Evolutionary conservation across 768 basidiomycete species (phyloP), one percentile per base, ranked within the genome.

Genomic region (Termitomyces sp.): DNA sequence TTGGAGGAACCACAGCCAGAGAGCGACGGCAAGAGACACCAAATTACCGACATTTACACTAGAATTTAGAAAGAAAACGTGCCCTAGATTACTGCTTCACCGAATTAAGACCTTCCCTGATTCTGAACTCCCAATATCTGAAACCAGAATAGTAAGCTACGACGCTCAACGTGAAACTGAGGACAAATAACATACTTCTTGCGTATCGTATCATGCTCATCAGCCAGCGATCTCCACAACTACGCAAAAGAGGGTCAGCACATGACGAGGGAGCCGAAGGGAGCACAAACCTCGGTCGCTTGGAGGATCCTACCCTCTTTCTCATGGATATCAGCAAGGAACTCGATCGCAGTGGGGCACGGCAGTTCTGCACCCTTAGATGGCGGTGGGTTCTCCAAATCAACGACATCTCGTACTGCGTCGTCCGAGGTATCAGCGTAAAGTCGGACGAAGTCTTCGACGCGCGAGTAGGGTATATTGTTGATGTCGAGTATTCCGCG

Each of bases 71-170:
- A 13, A 39, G 12, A 38, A 15, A 16, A 8, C 16, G 8, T 9
- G 52, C 3, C 22, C 22, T 20, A 50, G 6, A 48, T 44, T 16
- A 61, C 32, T 61, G 16, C 48, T 65, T 56, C 32, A 51, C 64
- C 45, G 60, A 58, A 45, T 71, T 66, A 2, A 74, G 70, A 3
- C 80, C 84, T 60, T 85, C 83, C 58, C 77, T 79, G 65, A 87
- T 84, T n/a, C 90, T 84, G 63, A 84, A 84, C 57, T 89, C 88
- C 90, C 90, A 91, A 70, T 91, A 91, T 69, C 90, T 91, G 66
- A 15, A 61, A 24, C 36, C 18, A 50, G 9, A 36, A 39, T 32
- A 18, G 57, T 62, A n/a, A 38, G 54, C 35, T 24, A 55, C 51
- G 13, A 24, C 52, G 24, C n/a, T 4, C n/a, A 15, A 45, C 18